phyloP scores from a whole-genome alignment of 768 basidiomycete species.

The Dentipellis sp. region DNA sequence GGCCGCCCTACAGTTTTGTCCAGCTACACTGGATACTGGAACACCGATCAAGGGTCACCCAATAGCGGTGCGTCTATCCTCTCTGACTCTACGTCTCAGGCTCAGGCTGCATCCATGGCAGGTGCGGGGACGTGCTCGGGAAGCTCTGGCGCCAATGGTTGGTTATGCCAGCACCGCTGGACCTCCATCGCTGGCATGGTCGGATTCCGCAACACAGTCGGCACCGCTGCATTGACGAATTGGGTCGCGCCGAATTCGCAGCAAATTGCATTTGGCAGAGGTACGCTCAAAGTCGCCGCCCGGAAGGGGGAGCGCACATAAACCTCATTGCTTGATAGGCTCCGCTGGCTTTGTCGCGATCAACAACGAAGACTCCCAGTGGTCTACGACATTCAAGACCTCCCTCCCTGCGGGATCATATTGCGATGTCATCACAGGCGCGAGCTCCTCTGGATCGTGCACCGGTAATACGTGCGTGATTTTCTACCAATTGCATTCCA shows the following conservation, averaged over 20 bases:
- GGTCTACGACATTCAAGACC: constrained; percentile 49
- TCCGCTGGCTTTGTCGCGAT: constrained; percentile 54
- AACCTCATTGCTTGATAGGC: constrained; percentile 22
- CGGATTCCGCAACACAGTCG: constrained; percentile 53
- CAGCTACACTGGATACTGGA: constrained; percentile 39
- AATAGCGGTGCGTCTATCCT: constrained; percentile 33
- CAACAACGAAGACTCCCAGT: constrained; percentile 49
- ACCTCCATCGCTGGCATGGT: constrained; percentile 48
- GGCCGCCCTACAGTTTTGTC: constrained; percentile 59
- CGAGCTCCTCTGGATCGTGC: constrained; percentile 31
- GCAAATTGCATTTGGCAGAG: constrained; percentile 61
- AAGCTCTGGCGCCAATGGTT: constrained; percentile 45
- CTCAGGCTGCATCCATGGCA: constrained; percentile 7
- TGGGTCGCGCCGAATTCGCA: constrained; percentile 50
- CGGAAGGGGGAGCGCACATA: too few relatives aligned
- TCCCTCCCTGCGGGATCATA: constrained; percentile 49
- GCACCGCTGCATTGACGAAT: constrained; percentile 37
- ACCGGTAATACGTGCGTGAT: constrained; percentile 36
- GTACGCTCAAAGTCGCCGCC: constrained; percentile 20
- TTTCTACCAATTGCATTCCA: background rate
- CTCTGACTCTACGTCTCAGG: background rate
- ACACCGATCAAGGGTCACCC: constrained; percentile 48
- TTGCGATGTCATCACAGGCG: constrained; percentile 56
- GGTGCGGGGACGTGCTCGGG: constrained; percentile 41
- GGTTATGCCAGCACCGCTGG: constrained; percentile 59